These are phyloP conservation scores for Myxozyma kluyveri DNA, from an alignment of 805 yeast genomes.

Conservation along the genomic window DNA sequence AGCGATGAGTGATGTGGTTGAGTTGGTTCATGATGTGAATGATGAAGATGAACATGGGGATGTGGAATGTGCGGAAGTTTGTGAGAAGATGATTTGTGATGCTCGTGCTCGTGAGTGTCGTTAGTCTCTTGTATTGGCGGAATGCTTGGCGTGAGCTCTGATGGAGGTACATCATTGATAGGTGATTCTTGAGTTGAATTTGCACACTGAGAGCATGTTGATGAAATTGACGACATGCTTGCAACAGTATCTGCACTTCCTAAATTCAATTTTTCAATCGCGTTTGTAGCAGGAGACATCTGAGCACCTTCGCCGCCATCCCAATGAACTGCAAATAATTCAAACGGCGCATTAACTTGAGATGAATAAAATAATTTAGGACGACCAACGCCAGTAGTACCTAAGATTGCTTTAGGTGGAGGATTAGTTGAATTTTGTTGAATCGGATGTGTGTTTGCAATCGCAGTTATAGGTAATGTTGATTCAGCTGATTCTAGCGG, in stretches of 20 bases:
- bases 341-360: slow-evolving; percentile 21
- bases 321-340: slow-evolving; percentile 20
- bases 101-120: neutral
- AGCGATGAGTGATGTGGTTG: neutral
- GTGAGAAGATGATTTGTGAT: slow-evolving; percentile 3
- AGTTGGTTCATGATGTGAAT: neutral
- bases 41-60: neutral
- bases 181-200: neutral
- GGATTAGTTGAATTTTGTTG: neutral
- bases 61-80: slow-evolving; percentile 8
- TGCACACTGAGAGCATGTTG: neutral
- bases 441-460: neutral
- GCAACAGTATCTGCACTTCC: neutral
- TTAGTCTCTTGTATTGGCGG: neutral
- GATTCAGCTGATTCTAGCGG: neutral
- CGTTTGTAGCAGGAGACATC: neutral
- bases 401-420: slow-evolving; percentile 2
- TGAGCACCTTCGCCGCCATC: slow-evolving; percentile 5
- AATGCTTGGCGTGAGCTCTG: neutral
- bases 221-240: neutral
- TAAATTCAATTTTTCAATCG: neutral
- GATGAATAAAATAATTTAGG: slow-evolving; percentile 19
- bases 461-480: neutral
- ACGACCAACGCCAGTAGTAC: slow-evolving; percentile 9
- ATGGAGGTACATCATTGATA: neutral